Conservation (phyloP, 176 grass and related monocot species). For the Saccharum spontaneum region DNA sequence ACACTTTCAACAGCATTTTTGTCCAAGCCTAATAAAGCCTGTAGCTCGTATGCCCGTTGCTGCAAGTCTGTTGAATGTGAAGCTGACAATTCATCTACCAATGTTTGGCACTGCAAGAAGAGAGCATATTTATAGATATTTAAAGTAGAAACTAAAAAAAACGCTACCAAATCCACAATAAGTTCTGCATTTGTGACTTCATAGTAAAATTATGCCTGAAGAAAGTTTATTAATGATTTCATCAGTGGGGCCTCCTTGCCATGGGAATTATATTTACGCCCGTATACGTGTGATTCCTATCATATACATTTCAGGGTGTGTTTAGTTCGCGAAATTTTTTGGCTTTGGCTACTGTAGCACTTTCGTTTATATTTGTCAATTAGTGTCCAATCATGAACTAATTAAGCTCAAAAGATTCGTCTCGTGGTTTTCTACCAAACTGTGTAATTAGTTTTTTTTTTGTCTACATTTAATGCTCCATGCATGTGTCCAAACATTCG, state of each 20-base stretch:
- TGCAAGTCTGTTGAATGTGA: constrained; percentile 99
- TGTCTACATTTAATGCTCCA: no score
- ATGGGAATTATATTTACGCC: neutral
- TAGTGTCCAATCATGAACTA: no score
- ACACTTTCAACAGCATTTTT: constrained; percentile 72
- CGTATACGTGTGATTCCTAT: neutral
- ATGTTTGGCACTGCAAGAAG: constrained; percentile 72
- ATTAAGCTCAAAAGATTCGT: no score
- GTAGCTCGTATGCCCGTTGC: constrained; percentile 90
- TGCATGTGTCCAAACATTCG: no score
- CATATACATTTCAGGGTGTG: no score
- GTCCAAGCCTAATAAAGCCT: constrained; percentile 83
- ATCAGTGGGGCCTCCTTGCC: neutral
- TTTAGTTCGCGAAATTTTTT: no score
- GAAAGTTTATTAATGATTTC: neutral
- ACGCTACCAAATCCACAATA: constrained; percentile 20
- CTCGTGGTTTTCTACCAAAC: no score
- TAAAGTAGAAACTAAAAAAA: constrained; percentile 3
- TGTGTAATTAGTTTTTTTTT: no score
- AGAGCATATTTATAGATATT: constrained; percentile 12
- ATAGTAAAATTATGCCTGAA: constrained; percentile 1
- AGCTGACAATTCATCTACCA: constrained; percentile 92
- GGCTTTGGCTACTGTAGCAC: no score
- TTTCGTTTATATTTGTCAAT: no score
- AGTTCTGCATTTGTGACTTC: neutral